Percentiles rank a stretch among this genome's conserved stretches.
These are phyloP conservation scores for Raffaelea arxii DNA, from an alignment of 2,329 filamentous ascomycete genomes.

Conservation along the genomic window DNA sequence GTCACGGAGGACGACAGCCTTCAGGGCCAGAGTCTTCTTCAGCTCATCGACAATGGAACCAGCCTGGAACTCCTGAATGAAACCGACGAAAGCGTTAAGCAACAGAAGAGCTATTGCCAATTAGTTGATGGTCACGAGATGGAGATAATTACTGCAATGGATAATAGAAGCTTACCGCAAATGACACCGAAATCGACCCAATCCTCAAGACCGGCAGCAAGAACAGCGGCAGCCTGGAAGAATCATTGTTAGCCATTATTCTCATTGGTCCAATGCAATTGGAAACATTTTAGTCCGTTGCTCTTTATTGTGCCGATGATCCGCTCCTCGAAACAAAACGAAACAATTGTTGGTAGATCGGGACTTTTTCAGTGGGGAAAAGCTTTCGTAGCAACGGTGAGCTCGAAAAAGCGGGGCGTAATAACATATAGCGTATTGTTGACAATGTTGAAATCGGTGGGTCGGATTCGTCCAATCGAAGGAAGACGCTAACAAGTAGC, in stretches of 20 bases:
- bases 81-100: slow-evolving; percentile 78
- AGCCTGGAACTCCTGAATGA: slow-evolving; percentile 82
- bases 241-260: slow-evolving; percentile 1
- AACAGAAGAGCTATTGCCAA: slow-evolving; percentile 45
- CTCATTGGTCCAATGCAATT: neutral
- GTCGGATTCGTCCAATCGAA: too few relatives aligned
- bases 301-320: too few relatives aligned
- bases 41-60: slow-evolving; percentile 84
- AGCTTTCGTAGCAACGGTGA: neutral
- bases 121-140: neutral
- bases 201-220: slow-evolving; percentile 75
- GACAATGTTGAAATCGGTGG: too few relatives aligned
- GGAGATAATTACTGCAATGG: neutral
- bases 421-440: neutral
- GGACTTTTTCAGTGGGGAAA: neutral
- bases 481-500: too few relatives aligned
- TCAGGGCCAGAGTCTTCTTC: slow-evolving; percentile 70
- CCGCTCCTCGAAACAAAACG: slow-evolving; percentile 3
- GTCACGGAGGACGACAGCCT: slow-evolving; percentile 79
- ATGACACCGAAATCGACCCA: slow-evolving; percentile 96
- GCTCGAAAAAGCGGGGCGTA: neutral
- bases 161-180: slow-evolving; percentile 38
- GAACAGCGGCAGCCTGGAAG: slow-evolving; percentile 57
- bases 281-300: too few relatives aligned
- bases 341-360: neutral